Conservation (phyloP, 192 early-diverging fungal genomes). For the Chytriomyces sp. region DNA sequence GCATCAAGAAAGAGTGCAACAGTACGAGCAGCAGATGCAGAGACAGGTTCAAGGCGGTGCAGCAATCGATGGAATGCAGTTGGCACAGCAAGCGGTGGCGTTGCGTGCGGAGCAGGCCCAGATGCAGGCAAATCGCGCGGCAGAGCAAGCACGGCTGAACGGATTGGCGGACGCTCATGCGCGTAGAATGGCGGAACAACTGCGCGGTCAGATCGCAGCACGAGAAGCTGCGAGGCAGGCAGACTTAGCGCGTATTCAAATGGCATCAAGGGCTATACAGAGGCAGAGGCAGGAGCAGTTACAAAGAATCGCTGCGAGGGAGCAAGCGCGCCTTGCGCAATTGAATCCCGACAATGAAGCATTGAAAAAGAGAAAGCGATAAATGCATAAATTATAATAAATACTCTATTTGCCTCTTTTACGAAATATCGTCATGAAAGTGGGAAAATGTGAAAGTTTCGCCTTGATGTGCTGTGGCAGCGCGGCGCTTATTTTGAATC, state of each 20-base stretch:
- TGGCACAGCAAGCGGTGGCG: neutral
- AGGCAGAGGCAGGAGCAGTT: neutral
- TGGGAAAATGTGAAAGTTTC: conserved; percentile 52
- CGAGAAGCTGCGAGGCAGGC: neutral
- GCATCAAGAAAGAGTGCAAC: neutral
- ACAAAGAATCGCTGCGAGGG: neutral
- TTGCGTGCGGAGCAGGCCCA: neutral
- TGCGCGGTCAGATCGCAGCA: neutral
- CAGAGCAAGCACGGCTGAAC: neutral
- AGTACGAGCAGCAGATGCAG: neutral
- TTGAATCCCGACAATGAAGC: no score
- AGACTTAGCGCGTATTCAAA: neutral
- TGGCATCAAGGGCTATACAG: neutral
- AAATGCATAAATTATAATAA: no score
- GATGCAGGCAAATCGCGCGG: neutral
- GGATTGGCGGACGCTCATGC: neutral
- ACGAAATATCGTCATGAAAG: conserved; percentile 42
- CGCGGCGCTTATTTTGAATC: conserved; percentile 48
- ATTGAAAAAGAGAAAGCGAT: no score
- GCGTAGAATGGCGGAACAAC: neutral
- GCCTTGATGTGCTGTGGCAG: conserved; percentile 48
- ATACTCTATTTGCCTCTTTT: neutral
- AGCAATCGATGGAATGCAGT: neutral
- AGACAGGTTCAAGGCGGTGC: neutral
- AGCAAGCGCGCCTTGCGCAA: no score